Base-by-base conservation (phyloP, 2,329 filamentous ascomycete genomes). In the Clarireedia sp. region DNA sequence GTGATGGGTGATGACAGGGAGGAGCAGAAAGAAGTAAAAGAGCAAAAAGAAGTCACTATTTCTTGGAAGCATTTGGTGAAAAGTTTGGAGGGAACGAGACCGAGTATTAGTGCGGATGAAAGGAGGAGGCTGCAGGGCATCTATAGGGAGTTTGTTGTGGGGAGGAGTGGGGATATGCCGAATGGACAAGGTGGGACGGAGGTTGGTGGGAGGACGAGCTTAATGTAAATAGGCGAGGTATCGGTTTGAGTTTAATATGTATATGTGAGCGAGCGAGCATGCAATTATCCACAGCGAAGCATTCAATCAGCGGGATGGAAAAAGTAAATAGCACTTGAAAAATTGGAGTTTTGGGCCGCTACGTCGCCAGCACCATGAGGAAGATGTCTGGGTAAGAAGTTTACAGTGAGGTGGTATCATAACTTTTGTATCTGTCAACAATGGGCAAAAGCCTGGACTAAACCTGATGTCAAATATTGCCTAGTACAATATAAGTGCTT, bases 81-180 rank as follows among this genome's bases (percentile, higher is more conserved):
- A 64, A 88, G 88, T 40, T 75, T 99, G 55, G 79, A 80, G 21
- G 85, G 75, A 48, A 96, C 92, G 4, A 78, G 91, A 61, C 82
- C 89, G 21, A 95, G 89, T 70, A 95, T 97, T 63, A 89, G 87
- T 67, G 75, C 77, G 3, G 81, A 90, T 57, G 94, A 99, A 73
- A 80, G 84, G 64, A 77, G 74, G 59, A 76, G 92, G 57, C 71
- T 99, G 62, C 78, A 82, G 65, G 81, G 81, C 41, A 96, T 99
- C 59, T 99, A 99, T 69, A 77, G 79, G 16, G 94, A 99, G 73
- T 99, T 99, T 75, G 85, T 96, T 0, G 88, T 89, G 3, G 91
- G 90, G 0, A 79, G 94, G 63, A 96, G 91, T 70, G 94, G 94
- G 7, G 91, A 97, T 75, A 90, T 99, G 89, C 89, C 85, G 58